Percentiles rank a stretch among this genome's conserved stretches.
These are phyloP conservation scores for Trichoderma semiorbis DNA, from an alignment of 2,329 filamentous ascomycete species.

Conservation along the genomic window DNA sequence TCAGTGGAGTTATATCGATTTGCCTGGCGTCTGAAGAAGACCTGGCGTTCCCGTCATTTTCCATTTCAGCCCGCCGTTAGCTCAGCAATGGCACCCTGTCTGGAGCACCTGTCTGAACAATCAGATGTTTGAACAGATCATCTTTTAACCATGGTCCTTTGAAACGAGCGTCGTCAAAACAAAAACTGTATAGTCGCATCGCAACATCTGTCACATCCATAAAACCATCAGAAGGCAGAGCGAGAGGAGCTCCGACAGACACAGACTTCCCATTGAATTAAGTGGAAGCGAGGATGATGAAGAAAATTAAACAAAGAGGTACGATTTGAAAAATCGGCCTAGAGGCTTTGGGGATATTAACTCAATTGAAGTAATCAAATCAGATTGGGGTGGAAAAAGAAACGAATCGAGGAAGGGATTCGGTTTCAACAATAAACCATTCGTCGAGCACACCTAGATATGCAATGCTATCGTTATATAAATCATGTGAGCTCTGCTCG, in stretches of 20 bases:
- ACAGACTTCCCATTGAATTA: not conserved
- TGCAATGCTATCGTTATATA: not conserved
- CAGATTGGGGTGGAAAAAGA: not conserved
- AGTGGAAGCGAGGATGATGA: not conserved
- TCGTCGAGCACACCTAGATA: not conserved
- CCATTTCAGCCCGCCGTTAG: not conserved
- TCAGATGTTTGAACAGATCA: not conserved
- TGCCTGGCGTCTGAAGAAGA: slow-evolving; percentile 34
- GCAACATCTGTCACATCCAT: not conserved
- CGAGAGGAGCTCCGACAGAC: not conserved
- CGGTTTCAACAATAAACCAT: not conserved
- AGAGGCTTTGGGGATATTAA: not conserved
- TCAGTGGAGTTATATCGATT: slow-evolving; percentile 36
- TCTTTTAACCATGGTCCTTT: not conserved
- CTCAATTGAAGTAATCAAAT: not conserved
- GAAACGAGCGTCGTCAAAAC: not conserved
- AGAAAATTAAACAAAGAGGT: not conserved
- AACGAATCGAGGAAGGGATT: not conserved
- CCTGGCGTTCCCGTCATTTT: not conserved
- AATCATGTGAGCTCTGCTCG: not conserved
- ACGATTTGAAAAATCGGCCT: not conserved
- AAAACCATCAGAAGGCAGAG: not conserved
- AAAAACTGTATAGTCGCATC: not conserved
- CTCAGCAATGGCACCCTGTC: not conserved
- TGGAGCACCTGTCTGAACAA: not conserved